phyloP scores from a whole-genome alignment of 2,329 filamentous ascomycete species.

The Fusarium sp. region DNA sequence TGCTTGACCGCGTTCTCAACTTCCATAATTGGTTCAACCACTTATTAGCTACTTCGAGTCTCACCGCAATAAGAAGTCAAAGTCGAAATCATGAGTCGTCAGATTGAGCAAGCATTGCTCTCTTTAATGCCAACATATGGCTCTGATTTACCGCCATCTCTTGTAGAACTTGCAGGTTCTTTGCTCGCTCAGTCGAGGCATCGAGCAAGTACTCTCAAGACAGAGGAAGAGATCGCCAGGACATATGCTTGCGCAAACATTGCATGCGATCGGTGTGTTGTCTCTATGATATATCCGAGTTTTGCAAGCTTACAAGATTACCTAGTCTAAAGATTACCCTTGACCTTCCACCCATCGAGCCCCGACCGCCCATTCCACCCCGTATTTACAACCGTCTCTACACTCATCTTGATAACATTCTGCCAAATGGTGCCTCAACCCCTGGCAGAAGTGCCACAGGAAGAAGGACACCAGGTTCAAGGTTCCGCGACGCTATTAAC shows the following conservation, averaged over 20 bases:
- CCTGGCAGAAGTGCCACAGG: slow-evolving; percentile 45
- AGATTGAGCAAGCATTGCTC: slow-evolving; percentile 78
- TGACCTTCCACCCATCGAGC: slow-evolving; percentile 80
- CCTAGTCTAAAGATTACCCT: slow-evolving; percentile 77
- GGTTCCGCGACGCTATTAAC: slow-evolving; percentile 44
- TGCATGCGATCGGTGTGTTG: slow-evolving; percentile 80
- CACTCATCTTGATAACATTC: slow-evolving; percentile 78
- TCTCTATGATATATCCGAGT: too few species aligned
- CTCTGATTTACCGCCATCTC: slow-evolving; percentile 72
- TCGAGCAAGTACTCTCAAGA: slow-evolving; percentile 80
- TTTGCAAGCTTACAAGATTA: background rate
- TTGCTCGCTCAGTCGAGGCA: slow-evolving; percentile 84
- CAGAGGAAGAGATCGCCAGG: slow-evolving; percentile 88
- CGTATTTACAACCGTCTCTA: slow-evolving; percentile 87
- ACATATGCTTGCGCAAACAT: slow-evolving; percentile 87
- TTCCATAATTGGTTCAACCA: slow-evolving; percentile 5
- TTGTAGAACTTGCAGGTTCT: slow-evolving; percentile 77
- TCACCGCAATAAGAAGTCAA: background rate
- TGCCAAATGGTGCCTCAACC: slow-evolving; percentile 60
- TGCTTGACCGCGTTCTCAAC: slow-evolving; percentile 16
- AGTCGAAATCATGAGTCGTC: slow-evolving; percentile 67
- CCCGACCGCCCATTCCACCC: slow-evolving; percentile 81
- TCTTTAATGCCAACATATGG: slow-evolving; percentile 79
- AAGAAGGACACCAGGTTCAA: slow-evolving; percentile 51
- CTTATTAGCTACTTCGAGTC: background rate